Conservation (phyloP, 2,329 filamentous ascomycete genomes). For the Dactylellina haptotyla region DNA sequence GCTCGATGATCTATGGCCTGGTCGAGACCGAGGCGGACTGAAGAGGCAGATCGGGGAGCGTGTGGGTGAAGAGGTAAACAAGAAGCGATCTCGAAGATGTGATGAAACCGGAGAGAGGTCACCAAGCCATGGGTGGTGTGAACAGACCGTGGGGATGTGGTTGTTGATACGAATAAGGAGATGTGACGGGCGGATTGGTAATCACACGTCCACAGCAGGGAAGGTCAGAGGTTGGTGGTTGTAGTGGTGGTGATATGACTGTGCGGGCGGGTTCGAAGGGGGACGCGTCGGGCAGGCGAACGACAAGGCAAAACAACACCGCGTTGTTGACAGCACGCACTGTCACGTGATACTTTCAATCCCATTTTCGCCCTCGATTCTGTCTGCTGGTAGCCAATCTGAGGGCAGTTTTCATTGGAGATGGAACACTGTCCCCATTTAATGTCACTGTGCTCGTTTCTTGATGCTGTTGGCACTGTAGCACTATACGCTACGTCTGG, state of each 20-base stretch:
- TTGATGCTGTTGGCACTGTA: no score
- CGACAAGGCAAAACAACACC: slow-evolving; percentile 3
- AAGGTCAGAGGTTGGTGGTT: background rate
- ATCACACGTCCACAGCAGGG: background rate
- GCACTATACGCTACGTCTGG: no score
- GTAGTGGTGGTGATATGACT: background rate
- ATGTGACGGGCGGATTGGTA: slow-evolving; percentile 2
- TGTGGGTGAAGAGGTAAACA: background rate
- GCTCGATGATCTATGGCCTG: background rate
- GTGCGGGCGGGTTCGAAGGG: background rate
- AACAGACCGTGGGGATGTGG: no score
- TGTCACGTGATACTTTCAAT: slow-evolving; percentile 28
- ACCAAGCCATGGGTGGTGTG: background rate
- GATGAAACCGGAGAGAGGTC: background rate
- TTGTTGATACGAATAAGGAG: no score
- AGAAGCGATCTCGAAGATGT: background rate
- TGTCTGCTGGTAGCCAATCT: no score
- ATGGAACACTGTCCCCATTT: no score
- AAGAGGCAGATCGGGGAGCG: slow-evolving; percentile 20
- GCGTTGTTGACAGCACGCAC: slow-evolving; percentile 14
- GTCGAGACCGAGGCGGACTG: slow-evolving; percentile 17
- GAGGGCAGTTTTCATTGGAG: no score
- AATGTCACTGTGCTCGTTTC: no score
- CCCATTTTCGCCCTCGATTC: no score
- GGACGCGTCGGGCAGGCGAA: slow-evolving; percentile 5